Evolutionary conservation across 108 stramenopile species (phyloP).

Genomic region (Ochromonas danica): DNA sequence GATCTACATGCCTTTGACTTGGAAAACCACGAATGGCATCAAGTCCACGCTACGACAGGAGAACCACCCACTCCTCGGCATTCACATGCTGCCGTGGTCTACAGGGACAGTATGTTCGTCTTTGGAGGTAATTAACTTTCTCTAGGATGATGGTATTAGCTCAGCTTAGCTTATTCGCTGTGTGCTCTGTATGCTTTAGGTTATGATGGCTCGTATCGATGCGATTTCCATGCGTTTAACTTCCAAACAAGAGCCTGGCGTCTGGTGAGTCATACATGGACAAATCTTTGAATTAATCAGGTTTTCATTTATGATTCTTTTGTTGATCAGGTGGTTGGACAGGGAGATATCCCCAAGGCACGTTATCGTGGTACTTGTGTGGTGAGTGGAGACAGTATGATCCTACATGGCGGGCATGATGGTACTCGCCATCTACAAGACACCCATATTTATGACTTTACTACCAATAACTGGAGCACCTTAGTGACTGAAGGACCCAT

Average conservation of each 20-base stretch:
- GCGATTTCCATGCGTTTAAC: slow-evolving; percentile 70
- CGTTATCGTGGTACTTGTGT: slow-evolving; percentile 87
- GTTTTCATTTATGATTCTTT: too few relatives aligned
- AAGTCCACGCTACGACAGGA: slow-evolving; percentile 54
- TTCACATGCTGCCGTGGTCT: slow-evolving; percentile 86
- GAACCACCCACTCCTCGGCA: slow-evolving; percentile 79
- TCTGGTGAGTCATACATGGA: slow-evolving; percentile 17
- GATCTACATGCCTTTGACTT: slow-evolving; percentile 89
- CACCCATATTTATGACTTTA: slow-evolving; percentile 85
- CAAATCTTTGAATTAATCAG: too few relatives aligned
- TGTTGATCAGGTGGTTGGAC: slow-evolving; percentile 55
- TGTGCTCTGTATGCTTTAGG: not conserved
- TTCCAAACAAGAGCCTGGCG: slow-evolving; percentile 68
- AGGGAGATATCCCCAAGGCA: slow-evolving; percentile 80
- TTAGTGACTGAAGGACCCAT: slow-evolving; percentile 65
- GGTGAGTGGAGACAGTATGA: slow-evolving; percentile 39
- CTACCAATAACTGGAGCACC: slow-evolving; percentile 68
- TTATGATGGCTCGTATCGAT: slow-evolving; percentile 63
- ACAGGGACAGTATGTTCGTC: slow-evolving; percentile 74
- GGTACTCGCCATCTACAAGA: slow-evolving; percentile 91
- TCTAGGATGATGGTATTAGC: not conserved
- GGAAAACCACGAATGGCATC: slow-evolving; percentile 69
- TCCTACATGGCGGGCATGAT: slow-evolving; percentile 68
- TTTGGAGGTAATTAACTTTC: slow-evolving; percentile 65
- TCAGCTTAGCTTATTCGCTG: not conserved